Evolutionary conservation across 768 basidiomycete genomes (phyloP), one percentile per base, ranked within the genome.

Genomic region (Russula sp.): DNA sequence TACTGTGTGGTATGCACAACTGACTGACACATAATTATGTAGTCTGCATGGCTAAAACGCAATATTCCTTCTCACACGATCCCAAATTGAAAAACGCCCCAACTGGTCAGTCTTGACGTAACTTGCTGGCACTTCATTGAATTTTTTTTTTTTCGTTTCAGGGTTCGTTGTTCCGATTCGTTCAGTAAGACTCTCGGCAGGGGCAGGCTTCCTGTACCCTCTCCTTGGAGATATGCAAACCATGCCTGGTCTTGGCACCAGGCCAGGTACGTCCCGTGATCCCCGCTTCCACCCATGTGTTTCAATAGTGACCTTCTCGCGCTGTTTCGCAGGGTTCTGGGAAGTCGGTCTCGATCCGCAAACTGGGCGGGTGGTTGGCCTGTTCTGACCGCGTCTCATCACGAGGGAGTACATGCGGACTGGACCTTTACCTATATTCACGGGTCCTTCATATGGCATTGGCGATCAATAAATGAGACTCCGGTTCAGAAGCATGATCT

Each of bases 21-120:
- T 13, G 51, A 66, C 53, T 58, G 20, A 67, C 32, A 44, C 62
- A 30, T 18, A 58, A 28, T 22, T 59, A 69, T 55, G 59, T 69
- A 89, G 94, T 96, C 73, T 96, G 93, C 77, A 92, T 95, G 92
- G 94, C 93, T 55, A 96, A 97, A 82, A 98, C 96, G 6, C 96
- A 97, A 67, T 93, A 98, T 70, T 97, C 94, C 22, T 94, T 99
- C 79, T 96, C 94, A 28, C 94, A 96, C 73, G 90, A 99, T 71
- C 89, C 94, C 8, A 86, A 87, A 69, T 81, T 91, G 66, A 98
- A 98, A 79, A 88, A 89, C 69, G 94, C 89, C 0, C 94, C 97
- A 1, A 85, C 86, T 56, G 89, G 88, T 84, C 67, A 63, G 79
- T 69, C 34, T 59, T 64, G 59, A 60, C 63, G 57, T 64, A 54